Base-by-base conservation (phyloP, 352 stramenopile species). In the Globisporangium paroecandrum region DNA sequence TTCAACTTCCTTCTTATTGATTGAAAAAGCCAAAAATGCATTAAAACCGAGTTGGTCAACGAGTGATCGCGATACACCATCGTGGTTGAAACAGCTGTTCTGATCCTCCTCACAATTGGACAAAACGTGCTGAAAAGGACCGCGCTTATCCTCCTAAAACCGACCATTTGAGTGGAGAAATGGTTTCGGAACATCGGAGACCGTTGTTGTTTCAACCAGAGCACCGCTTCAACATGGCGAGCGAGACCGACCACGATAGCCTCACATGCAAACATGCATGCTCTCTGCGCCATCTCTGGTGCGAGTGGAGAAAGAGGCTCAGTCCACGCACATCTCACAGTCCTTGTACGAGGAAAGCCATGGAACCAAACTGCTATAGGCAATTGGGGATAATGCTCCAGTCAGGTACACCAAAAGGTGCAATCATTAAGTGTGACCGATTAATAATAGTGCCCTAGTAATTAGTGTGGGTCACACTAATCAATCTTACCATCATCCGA, bases 41-140 rank as follows among this genome's bases (percentile, higher is more conserved):
- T 13, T 24, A 18, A 27, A 43, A 43, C 3, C 13, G 36, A 43
- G 36, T 43, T 43, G 36, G n/a, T 57, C 22, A 34, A 34, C 51
- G 51, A 15, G 51, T 57, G 51, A 57, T 57, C 15, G 51, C 51
- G 51, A 57, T 57, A 57, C 24, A 34, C 10, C 22, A 27, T 34
- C 22, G 8, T 13, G 10, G 9, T 57, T 15, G 9, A 58, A 29
- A 27, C 53, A 58, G 24, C 24, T 57, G 51, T 57, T 27, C n/a
- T 49, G 41, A 8, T 49, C 24, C 12, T 12, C 24, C 24, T n/a
- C 15, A 36, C 53, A 5, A 58, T 58, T 36, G 53, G 24, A 58
- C 53, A 58, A 58, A 58, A 58, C 6, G 0, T 22, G 13, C 7
- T 49, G 41, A 20, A 13, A 47, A 47, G 15, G 41, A 49, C 10